Conservation (phyloP, 306 rosid genomes). For the Gynostemma pentaphyllum region DNA sequence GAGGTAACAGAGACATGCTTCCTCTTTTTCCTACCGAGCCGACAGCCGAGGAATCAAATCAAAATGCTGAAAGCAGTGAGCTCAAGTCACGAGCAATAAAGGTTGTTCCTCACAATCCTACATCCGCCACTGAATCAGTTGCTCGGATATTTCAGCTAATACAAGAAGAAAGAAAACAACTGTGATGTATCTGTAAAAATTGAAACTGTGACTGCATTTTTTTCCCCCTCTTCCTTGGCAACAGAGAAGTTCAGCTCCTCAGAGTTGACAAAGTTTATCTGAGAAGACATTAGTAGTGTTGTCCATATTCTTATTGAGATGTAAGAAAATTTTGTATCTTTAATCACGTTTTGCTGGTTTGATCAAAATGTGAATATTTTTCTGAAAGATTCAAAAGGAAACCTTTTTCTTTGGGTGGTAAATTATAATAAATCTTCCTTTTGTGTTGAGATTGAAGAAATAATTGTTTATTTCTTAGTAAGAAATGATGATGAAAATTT, state of each 20-base stretch:
- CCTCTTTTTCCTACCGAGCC: conserved; percentile 67
- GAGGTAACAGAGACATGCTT: conserved; percentile 32
- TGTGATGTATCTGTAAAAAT: conserved; percentile 15
- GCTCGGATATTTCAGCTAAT: conserved; percentile 60
- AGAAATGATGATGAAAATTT: no score
- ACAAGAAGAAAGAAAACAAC: conserved; percentile 66
- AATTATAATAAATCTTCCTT: no score
- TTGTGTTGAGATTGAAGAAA: no score
- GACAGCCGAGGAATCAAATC: conserved; percentile 23
- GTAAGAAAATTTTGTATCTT: conserved; percentile 17
- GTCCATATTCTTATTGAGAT: conserved; percentile 3
- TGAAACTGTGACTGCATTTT: neutral
- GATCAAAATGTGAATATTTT: conserved; percentile 1
- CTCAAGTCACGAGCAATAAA: conserved; percentile 39
- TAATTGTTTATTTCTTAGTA: no score
- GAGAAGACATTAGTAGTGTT: neutral
- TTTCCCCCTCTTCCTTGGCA: neutral
- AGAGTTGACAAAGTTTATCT: neutral
- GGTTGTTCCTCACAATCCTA: conserved; percentile 60
- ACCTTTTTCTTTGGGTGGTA: neutral
- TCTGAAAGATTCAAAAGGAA: neutral
- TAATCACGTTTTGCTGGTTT: conserved; percentile 8
- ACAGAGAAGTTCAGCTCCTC: neutral
- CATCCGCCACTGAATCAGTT: conserved; percentile 62
- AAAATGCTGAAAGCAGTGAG: conserved; percentile 18